Percentiles rank a stretch among this genome's conserved stretches.
phyloP scores from a whole-genome alignment of 805 yeast species.

The Dipodascus geniculatus region DNA sequence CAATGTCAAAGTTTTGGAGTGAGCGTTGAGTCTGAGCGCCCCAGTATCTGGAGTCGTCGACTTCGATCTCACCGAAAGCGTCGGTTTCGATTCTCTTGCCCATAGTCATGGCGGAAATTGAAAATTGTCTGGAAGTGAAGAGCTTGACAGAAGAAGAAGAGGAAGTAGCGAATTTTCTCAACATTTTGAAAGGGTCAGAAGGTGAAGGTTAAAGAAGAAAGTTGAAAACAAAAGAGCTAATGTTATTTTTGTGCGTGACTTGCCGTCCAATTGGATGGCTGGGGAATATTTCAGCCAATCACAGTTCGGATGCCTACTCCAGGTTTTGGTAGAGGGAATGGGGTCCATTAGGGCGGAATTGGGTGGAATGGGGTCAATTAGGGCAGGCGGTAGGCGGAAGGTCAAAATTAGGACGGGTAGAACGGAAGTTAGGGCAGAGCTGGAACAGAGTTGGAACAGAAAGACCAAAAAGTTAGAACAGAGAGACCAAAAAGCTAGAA shows the following conservation, averaged over 20 bases:
- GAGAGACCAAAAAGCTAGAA: no score
- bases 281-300: no score
- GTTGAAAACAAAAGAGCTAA: background rate
- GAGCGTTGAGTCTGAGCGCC: constrained; percentile 97
- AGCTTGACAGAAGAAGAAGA: background rate
- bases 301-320: no score
- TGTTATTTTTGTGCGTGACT: no score
- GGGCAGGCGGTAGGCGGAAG: no score
- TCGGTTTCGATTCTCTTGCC: constrained; percentile 69
- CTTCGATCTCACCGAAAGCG: constrained; percentile 95
- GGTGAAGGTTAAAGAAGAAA: background rate
- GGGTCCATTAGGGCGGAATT: no score
- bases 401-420: no score
- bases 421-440: no score
- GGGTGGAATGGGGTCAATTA: no score
- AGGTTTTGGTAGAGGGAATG: no score
- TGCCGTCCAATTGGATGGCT: background rate
- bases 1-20: constrained; percentile 86
- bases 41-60: constrained; percentile 79
- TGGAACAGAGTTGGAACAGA: no score
- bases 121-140: constrained; percentile 8
- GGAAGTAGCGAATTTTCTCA: background rate
- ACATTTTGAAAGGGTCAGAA: background rate
- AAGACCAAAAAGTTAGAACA: no score
- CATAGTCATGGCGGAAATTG: constrained; percentile 11